Percentiles rank a stretch among this genome's conserved stretches.
phyloP scores from a whole-genome alignment of 2,329 filamentous ascomycete species.

The Sporothrix inflata region DNA sequence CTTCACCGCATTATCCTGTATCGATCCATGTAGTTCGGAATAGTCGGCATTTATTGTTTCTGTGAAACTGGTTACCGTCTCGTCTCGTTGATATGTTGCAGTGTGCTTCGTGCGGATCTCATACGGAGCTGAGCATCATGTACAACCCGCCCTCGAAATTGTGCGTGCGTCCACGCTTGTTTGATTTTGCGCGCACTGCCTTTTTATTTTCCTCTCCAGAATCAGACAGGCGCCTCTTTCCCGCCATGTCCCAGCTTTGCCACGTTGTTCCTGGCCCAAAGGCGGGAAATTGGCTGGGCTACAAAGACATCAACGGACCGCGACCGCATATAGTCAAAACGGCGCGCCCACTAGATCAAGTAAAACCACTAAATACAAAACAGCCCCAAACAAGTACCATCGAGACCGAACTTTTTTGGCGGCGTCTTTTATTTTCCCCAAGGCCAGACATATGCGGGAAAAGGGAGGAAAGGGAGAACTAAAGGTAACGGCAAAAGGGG shows the following conservation, averaged over 20 bases:
- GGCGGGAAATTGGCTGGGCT: background rate
- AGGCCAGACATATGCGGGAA: background rate
- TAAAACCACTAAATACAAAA: slow-evolving; percentile 17
- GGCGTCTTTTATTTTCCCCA: background rate
- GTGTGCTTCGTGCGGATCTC: background rate
- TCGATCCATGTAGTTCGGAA: background rate
- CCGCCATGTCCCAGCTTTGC: slow-evolving; percentile 1
- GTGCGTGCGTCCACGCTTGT: background rate
- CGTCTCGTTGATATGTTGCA: background rate
- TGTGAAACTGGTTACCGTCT: background rate
- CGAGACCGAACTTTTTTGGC: background rate
- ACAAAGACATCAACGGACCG: background rate
- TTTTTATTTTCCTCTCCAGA: background rate
- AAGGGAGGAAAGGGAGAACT: slow-evolving; percentile 1
- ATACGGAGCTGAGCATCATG: background rate
- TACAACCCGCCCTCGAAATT: background rate
- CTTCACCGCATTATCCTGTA: background rate
- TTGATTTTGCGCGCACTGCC: background rate
- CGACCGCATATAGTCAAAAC: slow-evolving; percentile 9
- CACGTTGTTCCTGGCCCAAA: slow-evolving; percentile 1
- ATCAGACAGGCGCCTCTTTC: background rate
- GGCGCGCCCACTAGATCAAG: background rate
- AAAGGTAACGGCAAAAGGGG: background rate
- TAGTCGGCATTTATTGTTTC: background rate
- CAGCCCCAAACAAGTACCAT: background rate